Conservation (phyloP, 2,329 filamentous ascomycete species). For the Alternaria gansuensis region DNA sequence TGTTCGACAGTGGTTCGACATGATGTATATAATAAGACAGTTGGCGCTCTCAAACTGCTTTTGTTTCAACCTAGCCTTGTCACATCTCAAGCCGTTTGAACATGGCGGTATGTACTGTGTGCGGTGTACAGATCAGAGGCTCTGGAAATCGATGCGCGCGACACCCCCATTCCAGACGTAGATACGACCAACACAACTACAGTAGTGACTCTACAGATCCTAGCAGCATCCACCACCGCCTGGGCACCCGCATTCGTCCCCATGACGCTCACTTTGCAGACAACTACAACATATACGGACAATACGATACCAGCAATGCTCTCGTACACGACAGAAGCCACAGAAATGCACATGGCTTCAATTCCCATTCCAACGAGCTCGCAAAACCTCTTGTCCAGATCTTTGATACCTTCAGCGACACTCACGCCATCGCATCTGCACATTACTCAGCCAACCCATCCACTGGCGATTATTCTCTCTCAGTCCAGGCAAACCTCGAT, state of each 20-base stretch:
- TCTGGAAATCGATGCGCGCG: conserved; percentile 25
- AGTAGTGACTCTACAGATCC: conserved; percentile 18
- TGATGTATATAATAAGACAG: conserved; percentile 9
- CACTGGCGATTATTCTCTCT: conserved; percentile 23
- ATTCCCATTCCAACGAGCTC: neutral
- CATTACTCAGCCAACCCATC: conserved; percentile 21
- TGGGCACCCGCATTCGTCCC: neutral
- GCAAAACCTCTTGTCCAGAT: conserved; percentile 17
- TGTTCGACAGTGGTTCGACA: conserved; percentile 11
- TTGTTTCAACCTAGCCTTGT: neutral
- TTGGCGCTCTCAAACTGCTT: neutral
- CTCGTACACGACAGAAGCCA: neutral
- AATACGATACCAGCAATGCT: conserved; percentile 2
- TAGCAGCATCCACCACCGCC: conserved; percentile 15
- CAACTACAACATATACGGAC: conserved; percentile 7
- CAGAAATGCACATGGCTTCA: neutral
- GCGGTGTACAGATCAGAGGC: conserved; percentile 21
- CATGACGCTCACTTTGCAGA: conserved; percentile 1
- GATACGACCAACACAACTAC: conserved; percentile 13
- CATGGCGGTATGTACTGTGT: conserved; percentile 29
- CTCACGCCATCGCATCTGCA: conserved; percentile 26
- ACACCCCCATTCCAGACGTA: conserved; percentile 7
- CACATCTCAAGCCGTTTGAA: neutral
- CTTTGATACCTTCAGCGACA: conserved; percentile 21
- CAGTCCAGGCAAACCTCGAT: conserved; percentile 31